A percentile compares a stretch with the other conserved stretches of the same genome.
These are phyloP conservation scores for Diaporthe sp. DNA, from an alignment of 2,329 filamentous ascomycete species.

Conservation along the genomic window DNA sequence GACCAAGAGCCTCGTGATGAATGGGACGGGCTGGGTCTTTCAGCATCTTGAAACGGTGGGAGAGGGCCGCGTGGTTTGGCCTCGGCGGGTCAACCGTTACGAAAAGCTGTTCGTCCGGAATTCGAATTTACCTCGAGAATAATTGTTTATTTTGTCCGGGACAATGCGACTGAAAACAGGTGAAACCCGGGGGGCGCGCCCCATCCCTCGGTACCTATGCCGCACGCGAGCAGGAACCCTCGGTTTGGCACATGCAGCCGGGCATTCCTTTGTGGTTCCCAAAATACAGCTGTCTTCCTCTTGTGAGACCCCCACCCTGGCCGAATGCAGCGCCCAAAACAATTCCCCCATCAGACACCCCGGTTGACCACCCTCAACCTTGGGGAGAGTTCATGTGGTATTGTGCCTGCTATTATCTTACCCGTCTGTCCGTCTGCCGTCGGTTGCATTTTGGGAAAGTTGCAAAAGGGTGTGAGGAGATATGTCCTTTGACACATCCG, in stretches of 20 bases:
- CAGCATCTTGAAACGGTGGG: conserved; percentile 9
- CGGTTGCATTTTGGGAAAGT: neutral
- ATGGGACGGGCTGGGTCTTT: conserved; percentile 1
- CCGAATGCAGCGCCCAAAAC: neutral
- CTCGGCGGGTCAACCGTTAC: neutral
- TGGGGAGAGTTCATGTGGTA: neutral
- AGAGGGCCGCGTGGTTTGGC: neutral
- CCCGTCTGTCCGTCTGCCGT: neutral
- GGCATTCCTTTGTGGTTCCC: neutral
- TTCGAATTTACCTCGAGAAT: conserved; percentile 11
- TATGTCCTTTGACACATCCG: neutral
- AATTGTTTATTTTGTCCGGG: neutral
- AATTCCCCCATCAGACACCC: neutral
- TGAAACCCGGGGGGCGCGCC: conserved; percentile 19
- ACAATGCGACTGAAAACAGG: conserved; percentile 9
- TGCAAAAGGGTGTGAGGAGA: neutral
- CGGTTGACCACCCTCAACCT: neutral
- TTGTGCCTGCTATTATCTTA: neutral
- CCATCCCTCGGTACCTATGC: conserved; percentile 23
- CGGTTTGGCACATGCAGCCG: conserved; percentile 17
- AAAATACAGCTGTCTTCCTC: conserved; percentile 8
- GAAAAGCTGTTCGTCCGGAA: neutral
- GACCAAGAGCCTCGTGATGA: neutral
- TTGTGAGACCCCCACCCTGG: conserved; percentile 17
- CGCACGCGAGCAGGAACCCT: conserved; percentile 21